Evolutionary conservation across 192 early-diverging fungal species (phyloP).

Genomic region (Blastocladiella britannica): DNA sequence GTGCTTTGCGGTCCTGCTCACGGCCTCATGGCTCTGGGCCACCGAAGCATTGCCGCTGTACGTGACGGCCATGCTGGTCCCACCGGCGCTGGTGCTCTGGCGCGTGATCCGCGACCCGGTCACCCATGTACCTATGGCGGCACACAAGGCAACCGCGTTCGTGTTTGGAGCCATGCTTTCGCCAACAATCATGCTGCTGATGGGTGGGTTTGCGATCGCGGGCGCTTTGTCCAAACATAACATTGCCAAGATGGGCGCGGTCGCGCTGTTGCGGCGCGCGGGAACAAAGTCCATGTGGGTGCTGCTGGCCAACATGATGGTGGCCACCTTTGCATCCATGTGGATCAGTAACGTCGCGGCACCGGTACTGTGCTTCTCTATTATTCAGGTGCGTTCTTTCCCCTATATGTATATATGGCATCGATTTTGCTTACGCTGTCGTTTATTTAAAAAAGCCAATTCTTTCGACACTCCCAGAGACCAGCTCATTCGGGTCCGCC

Average conservation of each 20-base stretch:
- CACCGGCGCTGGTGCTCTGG: conserved; percentile 60
- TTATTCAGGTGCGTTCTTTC: conserved; percentile 42
- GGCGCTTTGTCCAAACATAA: conserved; percentile 86
- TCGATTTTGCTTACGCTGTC: neutral
- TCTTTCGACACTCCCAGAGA: conserved; percentile 64
- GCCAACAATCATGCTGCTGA: conserved; percentile 83
- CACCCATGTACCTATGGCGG: conserved; percentile 26
- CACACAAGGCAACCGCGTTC: conserved; percentile 55
- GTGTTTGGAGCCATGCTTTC: conserved; percentile 89
- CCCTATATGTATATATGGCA: conserved; percentile 1
- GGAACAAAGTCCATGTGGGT: conserved; percentile 69
- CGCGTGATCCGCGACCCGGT: conserved; percentile 54
- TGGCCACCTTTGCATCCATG: conserved; percentile 93
- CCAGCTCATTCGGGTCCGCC: conserved; percentile 57
- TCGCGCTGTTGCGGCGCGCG: conserved; percentile 67
- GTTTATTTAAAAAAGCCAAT: conserved; percentile 44
- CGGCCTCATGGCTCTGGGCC: conserved; percentile 80
- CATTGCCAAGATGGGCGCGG: conserved; percentile 78
- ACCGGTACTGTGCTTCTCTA: conserved; percentile 84
- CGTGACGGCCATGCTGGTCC: conserved; percentile 73
- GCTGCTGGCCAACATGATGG: conserved; percentile 81
- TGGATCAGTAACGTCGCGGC: conserved; percentile 97
- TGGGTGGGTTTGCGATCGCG: conserved; percentile 87
- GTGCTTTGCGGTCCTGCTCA: conserved; percentile 81
- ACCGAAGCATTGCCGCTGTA: conserved; percentile 83